Evolutionary conservation across 441 rosid genomes (phyloP).

Genomic region (Gossypium schwendimanii): DNA sequence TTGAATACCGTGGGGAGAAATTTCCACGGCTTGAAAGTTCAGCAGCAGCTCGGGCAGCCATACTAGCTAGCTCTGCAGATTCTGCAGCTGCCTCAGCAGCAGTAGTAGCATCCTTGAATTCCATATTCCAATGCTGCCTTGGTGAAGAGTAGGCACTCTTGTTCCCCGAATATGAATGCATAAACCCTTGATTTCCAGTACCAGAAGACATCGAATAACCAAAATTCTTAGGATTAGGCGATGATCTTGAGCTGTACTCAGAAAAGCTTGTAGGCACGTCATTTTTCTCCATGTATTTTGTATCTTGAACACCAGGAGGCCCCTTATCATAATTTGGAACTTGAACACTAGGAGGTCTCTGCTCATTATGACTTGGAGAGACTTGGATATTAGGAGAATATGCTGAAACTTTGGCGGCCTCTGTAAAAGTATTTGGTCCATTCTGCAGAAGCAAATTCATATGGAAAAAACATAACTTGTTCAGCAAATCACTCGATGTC

Average conservation of each 20-base stretch:
- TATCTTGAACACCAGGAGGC: conserved; percentile 24
- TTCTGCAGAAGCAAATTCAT: conserved; percentile 41
- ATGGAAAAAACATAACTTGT: neutral
- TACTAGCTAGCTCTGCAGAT: conserved; percentile 95
- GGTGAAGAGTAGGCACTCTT: conserved; percentile 26
- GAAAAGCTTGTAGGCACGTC: conserved; percentile 31
- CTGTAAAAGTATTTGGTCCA: conserved; percentile 54
- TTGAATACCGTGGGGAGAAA: conserved; percentile 34
- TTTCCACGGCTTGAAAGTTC: conserved; percentile 68
- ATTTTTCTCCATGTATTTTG: conserved; percentile 29
- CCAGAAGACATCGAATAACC: conserved; percentile 23
- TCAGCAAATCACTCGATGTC: neutral
- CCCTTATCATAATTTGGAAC: conserved; percentile 27
- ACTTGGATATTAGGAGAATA: conserved; percentile 34
- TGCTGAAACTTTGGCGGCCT: conserved; percentile 32
- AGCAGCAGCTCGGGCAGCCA: conserved; percentile 95
- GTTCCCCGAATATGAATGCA: conserved; percentile 34
- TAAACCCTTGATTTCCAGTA: conserved; percentile 25
- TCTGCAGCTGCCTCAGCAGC: conserved; percentile 98
- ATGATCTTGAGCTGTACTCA: conserved; percentile 23
- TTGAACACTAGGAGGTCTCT: conserved; percentile 28
- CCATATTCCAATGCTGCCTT: conserved; percentile 51
- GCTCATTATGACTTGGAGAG: conserved; percentile 16
- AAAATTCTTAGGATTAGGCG: conserved; percentile 28
- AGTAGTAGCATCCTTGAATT: conserved; percentile 55